These are phyloP conservation scores for Botrytis cinerea DNA, from an alignment of 2,329 filamentous ascomycete species.

Conservation along the genomic window DNA sequence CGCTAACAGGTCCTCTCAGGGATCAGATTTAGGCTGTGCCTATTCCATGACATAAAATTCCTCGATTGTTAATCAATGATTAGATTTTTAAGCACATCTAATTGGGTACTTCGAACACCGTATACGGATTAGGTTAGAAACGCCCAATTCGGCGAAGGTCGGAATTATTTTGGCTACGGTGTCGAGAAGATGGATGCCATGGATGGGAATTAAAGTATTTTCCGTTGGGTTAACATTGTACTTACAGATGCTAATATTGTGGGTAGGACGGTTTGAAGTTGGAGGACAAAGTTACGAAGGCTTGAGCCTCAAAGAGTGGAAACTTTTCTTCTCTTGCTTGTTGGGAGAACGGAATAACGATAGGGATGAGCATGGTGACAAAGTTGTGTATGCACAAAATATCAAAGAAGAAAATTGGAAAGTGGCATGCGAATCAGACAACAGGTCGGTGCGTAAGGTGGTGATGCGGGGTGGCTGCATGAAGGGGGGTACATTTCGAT, in stretches of 20 bases:
- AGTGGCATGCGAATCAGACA: neutral
- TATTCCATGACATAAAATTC: neutral
- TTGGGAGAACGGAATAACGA: neutral
- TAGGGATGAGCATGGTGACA: no score
- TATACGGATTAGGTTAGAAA: neutral
- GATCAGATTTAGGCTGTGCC: neutral
- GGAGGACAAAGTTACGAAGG: neutral
- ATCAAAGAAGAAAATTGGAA: neutral
- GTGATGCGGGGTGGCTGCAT: slow-evolving; percentile 21
- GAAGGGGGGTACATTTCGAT: neutral
- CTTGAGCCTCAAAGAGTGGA: slow-evolving; percentile 3
- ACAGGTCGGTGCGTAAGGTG: neutral
- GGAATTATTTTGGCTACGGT: neutral
- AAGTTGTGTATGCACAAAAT: neutral
- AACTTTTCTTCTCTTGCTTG: neutral
- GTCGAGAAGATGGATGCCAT: neutral
- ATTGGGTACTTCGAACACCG: neutral
- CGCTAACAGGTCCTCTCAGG: neutral
- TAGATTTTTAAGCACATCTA: neutral
- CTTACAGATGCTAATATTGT: neutral
- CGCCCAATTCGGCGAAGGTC: neutral
- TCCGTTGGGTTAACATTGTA: no score
- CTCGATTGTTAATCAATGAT: neutral
- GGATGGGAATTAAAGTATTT: neutral
- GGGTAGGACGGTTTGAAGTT: neutral